Conservation (phyloP, 148 eudicot species). For the Fallopia convolvulus region DNA sequence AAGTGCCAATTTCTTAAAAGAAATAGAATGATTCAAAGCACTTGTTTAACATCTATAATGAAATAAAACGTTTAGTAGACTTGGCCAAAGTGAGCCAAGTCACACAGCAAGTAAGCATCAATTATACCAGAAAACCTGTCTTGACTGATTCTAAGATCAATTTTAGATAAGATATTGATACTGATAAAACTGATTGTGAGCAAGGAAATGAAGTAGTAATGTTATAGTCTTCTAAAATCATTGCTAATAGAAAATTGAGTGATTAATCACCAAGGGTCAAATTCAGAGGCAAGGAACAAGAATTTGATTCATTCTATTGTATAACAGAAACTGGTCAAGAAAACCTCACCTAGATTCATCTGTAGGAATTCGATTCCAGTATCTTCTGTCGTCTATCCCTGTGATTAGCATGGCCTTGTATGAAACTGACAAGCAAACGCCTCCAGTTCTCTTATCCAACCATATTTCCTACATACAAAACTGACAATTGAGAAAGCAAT, state of each 20-base stretch:
- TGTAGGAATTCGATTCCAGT: slow-evolving; percentile 77
- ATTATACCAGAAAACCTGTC: neutral
- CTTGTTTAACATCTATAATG: neutral
- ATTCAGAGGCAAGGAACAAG: too few relatives aligned
- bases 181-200: neutral
- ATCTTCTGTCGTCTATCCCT: slow-evolving; percentile 87
- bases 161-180: neutral
- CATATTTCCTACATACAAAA: slow-evolving; percentile 48
- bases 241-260: too few relatives aligned
- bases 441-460: slow-evolving; percentile 82
- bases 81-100: neutral
- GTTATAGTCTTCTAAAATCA: too few relatives aligned
- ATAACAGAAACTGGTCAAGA: neutral
- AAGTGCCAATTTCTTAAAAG: neutral
- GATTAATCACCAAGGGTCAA: too few relatives aligned
- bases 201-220: neutral
- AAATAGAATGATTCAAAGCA: neutral
- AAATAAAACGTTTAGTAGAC: neutral
- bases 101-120: neutral
- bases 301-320: too few relatives aligned
- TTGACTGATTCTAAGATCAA: neutral
- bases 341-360: slow-evolving; percentile 78
- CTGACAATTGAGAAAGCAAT: neutral
- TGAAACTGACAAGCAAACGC: slow-evolving; percentile 69
- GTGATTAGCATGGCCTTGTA: slow-evolving; percentile 67